These are phyloP conservation scores for Yamadazyma epiphylla DNA, from an alignment of 1,139 yeast species.

Conservation along the genomic window DNA sequence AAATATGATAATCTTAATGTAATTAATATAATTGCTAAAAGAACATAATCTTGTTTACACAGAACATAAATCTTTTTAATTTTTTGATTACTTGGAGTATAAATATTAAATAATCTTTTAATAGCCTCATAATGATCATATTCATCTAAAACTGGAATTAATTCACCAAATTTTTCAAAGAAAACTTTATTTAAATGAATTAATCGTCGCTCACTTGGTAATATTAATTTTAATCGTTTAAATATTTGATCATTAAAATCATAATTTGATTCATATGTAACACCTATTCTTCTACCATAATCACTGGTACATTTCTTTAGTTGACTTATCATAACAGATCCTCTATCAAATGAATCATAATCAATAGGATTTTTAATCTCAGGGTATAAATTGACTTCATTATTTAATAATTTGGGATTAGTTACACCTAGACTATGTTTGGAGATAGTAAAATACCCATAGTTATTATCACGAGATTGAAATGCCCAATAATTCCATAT, in stretches of 20 bases:
- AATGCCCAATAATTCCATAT: conserved; percentile 10
- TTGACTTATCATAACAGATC: conserved; percentile 2
- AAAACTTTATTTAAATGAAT: conserved; percentile 17
- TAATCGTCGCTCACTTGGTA: conserved; percentile 8
- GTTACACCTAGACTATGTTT: conserved; percentile 6
- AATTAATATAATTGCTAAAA: conserved; percentile 20
- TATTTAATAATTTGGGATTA: not conserved
- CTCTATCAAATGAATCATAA: conserved; percentile 5
- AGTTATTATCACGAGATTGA: conserved; percentile 6
- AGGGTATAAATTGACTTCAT: conserved; percentile 2
- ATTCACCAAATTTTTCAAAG: conserved; percentile 39
- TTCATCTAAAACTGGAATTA: conserved; percentile 48
- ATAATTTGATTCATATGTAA: conserved; percentile 4
- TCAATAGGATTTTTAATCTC: conserved; percentile 3
- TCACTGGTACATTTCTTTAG: conserved; percentile 3
- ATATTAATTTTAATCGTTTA: conserved; percentile 3
- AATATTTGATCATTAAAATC: conserved; percentile 1
- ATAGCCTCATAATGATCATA: conserved; percentile 16
- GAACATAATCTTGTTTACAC: conserved; percentile 24
- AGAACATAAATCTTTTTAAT: conserved; percentile 16
- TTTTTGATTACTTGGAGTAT: conserved; percentile 13
- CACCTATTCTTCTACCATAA: conserved; percentile 6
- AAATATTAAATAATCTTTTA: conserved; percentile 12
- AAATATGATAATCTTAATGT: conserved; percentile 23
- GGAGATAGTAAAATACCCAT: conserved; percentile 5